phyloP scores from a whole-genome alignment of 225 moss, liverwort and hornwort species.

The Neckera pumila region DNA sequence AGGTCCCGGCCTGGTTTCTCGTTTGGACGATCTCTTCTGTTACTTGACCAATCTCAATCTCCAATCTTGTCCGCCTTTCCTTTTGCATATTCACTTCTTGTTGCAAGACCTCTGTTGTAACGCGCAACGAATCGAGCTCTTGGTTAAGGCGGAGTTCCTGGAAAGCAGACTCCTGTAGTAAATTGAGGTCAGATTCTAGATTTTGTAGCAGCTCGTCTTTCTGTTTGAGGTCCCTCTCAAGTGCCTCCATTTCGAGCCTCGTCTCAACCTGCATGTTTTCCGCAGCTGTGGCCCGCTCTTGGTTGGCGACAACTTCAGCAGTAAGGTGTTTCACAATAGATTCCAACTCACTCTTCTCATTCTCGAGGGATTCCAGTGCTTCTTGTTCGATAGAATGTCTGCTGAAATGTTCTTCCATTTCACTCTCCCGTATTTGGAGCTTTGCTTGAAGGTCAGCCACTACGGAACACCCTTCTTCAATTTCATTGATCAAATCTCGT shows the following conservation, averaged over 20 bases:
- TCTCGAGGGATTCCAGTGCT: slow-evolving; percentile 19
- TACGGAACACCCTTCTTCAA: not conserved
- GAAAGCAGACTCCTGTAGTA: slow-evolving; percentile 39
- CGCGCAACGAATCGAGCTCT: slow-evolving; percentile 18
- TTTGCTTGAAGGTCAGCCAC: slow-evolving; percentile 24
- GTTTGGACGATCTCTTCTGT: slow-evolving; percentile 30
- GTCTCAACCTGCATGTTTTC: slow-evolving; percentile 26
- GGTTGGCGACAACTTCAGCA: slow-evolving; percentile 13
- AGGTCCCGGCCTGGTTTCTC: slow-evolving; percentile 14
- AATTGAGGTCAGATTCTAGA: slow-evolving; percentile 39
- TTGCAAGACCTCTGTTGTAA: slow-evolving; percentile 8
- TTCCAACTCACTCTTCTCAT: slow-evolving; percentile 26
- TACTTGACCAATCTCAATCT: slow-evolving; percentile 22
- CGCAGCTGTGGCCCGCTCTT: slow-evolving; percentile 21
- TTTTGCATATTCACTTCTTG: slow-evolving; percentile 23
- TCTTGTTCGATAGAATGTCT: slow-evolving; percentile 33
- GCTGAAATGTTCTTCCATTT: slow-evolving; percentile 40
- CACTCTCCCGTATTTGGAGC: slow-evolving; percentile 19
- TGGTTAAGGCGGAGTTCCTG: slow-evolving; percentile 43
- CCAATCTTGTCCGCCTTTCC: slow-evolving; percentile 26
- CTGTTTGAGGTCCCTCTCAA: slow-evolving; percentile 36
- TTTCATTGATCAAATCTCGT: slow-evolving; percentile 20
- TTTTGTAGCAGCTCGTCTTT: slow-evolving; percentile 37
- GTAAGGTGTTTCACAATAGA: slow-evolving; percentile 7
- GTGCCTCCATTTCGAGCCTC: slow-evolving; percentile 38